Base-by-base conservation (phyloP, 73 alveolate genomes). In the Durusdinium trenchii region DNA sequence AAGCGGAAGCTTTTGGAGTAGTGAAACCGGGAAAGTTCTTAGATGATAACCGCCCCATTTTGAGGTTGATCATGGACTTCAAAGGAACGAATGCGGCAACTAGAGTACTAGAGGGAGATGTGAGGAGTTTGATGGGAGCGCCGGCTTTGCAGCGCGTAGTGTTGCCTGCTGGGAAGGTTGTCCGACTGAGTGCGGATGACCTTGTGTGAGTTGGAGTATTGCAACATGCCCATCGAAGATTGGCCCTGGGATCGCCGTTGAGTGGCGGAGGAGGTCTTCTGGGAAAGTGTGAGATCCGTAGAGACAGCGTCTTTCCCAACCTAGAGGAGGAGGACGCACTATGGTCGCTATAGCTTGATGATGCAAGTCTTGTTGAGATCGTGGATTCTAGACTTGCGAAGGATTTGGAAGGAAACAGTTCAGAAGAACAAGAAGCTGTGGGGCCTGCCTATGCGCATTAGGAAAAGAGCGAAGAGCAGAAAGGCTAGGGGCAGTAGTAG, bases 51-150 rank as follows among this genome's bases (percentile, higher is more conserved):
- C 4, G 14, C 28, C 38, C 9, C 32, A 73, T 82, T 1, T 47
- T 28, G 50, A 26, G 93, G 71, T 35, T 82, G 73, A 82, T 46
- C 47, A 82, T 82, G 93, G 93, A 82, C 93, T 48, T 82, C 47
- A 43, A 73, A 36, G 73, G 51, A 2, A 30, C 73, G 14, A 82
- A 82, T 32, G 51, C 28, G 20, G 42, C 38, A 4, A 51, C 57
- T 69, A 1, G 30, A 26, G 40, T 57, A 69, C 28, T 82, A 3
- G 71, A 16, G 2, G 93, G 93, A 23, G 93, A 82, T 48, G 38
- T 82, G n/a, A 57, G 47, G 14, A 82, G 73, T 32, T 47, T 82
- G 51, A 73, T 47, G 3, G 67, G 73, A 32, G 43, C 93, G 60
- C 40, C 73, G 2, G 61, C 57, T 23, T 47, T 51, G 93, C 69